Evolutionary conservation across 1,284 basidiomycete genomes (phyloP).

Genomic region (Naganishia albida): DNA sequence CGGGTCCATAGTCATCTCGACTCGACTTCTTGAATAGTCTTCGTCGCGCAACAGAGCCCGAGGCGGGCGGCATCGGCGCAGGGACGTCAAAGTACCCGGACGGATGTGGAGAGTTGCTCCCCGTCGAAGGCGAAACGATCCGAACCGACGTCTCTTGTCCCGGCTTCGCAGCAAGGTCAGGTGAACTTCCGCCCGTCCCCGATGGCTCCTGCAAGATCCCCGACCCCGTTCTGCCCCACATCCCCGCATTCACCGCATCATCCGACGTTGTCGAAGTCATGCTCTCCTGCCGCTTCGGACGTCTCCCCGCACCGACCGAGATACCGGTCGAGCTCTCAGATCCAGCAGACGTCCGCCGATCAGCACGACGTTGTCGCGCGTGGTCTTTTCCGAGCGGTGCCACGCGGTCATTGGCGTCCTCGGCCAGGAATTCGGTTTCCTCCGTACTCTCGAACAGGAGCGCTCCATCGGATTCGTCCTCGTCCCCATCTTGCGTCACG

Average conservation of each 20-base stretch:
- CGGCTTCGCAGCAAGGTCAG: neutral
- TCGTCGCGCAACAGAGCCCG: neutral
- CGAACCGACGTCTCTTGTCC: conserved; percentile 10
- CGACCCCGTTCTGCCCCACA: neutral
- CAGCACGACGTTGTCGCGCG: neutral
- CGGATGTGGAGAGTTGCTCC: conserved; percentile 10
- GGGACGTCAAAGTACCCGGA: conserved; percentile 30
- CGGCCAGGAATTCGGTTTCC: conserved; percentile 9
- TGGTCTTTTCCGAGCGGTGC: conserved; percentile 10
- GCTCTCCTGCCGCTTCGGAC: conserved; percentile 16
- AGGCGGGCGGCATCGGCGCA: neutral
- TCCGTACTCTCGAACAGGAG: conserved; percentile 8
- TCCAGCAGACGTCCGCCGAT: neutral
- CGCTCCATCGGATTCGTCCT: conserved; percentile 4
- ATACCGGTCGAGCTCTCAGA: conserved; percentile 5
- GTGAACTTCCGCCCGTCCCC: neutral
- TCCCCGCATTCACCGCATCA: neutral
- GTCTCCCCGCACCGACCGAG: neutral
- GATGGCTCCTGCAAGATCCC: conserved; percentile 8
- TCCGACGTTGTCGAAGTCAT: conserved; percentile 22
- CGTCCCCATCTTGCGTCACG: conserved; percentile 53
- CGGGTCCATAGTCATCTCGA: conserved; percentile 8
- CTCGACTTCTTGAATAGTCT: conserved; percentile 27
- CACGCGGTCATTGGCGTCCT: conserved; percentile 21
- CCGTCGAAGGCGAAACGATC: conserved; percentile 14